phyloP scores from a whole-genome alignment of 306 rosid species.

The Malus orientalis region DNA sequence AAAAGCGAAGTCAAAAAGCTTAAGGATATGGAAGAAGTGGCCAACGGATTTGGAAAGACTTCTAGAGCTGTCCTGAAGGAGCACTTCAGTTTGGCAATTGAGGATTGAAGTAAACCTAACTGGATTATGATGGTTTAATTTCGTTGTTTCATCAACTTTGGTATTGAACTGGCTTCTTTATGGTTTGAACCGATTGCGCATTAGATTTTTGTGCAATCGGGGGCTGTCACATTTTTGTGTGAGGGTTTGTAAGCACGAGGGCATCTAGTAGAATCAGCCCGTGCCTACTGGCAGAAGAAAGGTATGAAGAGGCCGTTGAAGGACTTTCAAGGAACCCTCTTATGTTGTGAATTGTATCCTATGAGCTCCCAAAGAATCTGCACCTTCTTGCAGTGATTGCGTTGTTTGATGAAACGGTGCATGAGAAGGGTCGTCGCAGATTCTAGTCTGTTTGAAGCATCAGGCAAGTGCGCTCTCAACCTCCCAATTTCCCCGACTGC shows the following conservation, averaged over 20 bases:
- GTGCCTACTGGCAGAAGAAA: not conserved
- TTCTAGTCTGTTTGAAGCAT: not conserved
- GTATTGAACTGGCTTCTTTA: not conserved
- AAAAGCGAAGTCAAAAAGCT: constrained; percentile 38
- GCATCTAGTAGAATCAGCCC: not conserved
- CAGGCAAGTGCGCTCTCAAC: not conserved
- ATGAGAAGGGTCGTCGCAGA: not conserved
- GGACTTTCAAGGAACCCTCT: not conserved
- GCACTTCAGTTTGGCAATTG: constrained; percentile 41
- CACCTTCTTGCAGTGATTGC: not conserved
- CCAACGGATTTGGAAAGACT: constrained; percentile 52
- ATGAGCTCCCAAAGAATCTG: not conserved
- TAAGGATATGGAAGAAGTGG: constrained; percentile 49
- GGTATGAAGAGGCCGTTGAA: not conserved
- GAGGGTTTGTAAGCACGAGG: not conserved
- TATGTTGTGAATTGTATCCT: not conserved
- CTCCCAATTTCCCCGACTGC: not conserved
- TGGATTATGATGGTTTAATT: not conserved
- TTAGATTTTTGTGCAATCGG: not conserved
- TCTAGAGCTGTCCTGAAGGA: constrained; percentile 35
- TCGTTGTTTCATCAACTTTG: not conserved
- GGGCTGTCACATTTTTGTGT: not conserved
- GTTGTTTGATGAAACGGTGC: not conserved
- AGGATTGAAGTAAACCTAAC: constrained; percentile 15
- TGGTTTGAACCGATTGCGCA: not conserved